A percentile compares a stretch with the other conserved stretches of the same genome.
These are phyloP conservation scores for Vaccinium corymbosum DNA, from an alignment of 148 eudicot genomes.

Conservation along the genomic window DNA sequence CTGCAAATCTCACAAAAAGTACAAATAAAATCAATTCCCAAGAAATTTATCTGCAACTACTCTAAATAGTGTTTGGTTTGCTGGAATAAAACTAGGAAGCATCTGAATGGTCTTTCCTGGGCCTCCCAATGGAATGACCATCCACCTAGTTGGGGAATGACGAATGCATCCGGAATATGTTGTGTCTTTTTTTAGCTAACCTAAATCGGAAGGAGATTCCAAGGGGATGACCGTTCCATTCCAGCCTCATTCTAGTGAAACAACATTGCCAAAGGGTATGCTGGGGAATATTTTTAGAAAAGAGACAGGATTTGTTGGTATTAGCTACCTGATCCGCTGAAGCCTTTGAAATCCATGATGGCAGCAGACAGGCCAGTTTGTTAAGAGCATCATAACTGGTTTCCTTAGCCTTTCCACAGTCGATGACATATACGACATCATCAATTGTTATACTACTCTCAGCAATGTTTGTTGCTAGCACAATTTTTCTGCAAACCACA, in stretches of 20 bases:
- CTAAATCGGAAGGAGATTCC: neutral
- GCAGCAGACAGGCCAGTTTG: slow-evolving; percentile 91
- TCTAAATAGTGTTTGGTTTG: neutral
- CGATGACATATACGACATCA: slow-evolving; percentile 91
- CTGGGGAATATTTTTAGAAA: neutral
- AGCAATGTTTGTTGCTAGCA: slow-evolving; percentile 93
- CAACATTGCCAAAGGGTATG: neutral
- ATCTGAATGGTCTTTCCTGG: neutral
- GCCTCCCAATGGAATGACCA: neutral
- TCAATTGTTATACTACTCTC: slow-evolving; percentile 98
- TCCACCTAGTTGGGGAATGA: neutral
- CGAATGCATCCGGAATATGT: neutral
- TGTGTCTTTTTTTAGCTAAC: neutral
- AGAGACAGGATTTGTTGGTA: neutral
- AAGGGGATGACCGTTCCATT: neutral
- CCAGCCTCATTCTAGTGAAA: neutral
- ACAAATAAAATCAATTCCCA: neutral
- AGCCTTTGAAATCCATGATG: slow-evolving; percentile 99
- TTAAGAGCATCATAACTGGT: slow-evolving; percentile 97
- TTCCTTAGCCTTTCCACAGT: slow-evolving; percentile 98
- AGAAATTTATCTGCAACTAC: neutral
- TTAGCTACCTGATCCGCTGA: slow-evolving; percentile 90
- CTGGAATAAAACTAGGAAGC: slow-evolving; percentile 2
- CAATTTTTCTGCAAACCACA: slow-evolving; percentile 67
- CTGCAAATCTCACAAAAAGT: slow-evolving; percentile 31